Evolutionary conservation across 1,284 basidiomycete species (phyloP).

Genomic region (Malassezia furfur): DNA sequence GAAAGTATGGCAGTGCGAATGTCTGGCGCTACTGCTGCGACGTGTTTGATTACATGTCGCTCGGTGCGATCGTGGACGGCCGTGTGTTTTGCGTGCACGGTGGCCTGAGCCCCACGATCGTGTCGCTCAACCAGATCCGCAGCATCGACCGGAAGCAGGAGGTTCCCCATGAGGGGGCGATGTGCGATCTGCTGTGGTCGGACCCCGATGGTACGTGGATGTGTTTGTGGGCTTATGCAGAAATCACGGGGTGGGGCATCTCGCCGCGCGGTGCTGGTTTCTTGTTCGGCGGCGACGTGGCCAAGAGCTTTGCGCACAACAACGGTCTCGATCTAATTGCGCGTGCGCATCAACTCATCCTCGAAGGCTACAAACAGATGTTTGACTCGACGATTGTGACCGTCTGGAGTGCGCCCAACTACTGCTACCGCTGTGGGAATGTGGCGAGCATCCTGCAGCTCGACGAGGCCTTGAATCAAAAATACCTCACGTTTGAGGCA

Average conservation of each 20-base stretch:
- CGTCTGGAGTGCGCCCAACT: slow-evolving; percentile 97
- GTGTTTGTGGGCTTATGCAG: slow-evolving; percentile 15
- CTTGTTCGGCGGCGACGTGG: slow-evolving; percentile 86
- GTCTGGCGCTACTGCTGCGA: slow-evolving; percentile 99
- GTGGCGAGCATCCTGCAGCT: slow-evolving; percentile 42
- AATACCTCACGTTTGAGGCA: slow-evolving; percentile 42
- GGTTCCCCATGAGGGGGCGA: slow-evolving; percentile 96
- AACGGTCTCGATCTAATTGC: slow-evolving; percentile 93
- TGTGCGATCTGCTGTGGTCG: slow-evolving; percentile 98
- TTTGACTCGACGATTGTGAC: slow-evolving; percentile 92
- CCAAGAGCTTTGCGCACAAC: slow-evolving; percentile 74
- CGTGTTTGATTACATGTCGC: slow-evolving; percentile 89
- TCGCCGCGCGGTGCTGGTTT: slow-evolving; percentile 94
- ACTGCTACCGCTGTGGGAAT: slow-evolving; percentile 63
- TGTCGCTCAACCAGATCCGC: slow-evolving; percentile 57
- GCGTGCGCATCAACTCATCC: slow-evolving; percentile 85
- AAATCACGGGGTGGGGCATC: slow-evolving; percentile 60
- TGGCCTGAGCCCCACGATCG: slow-evolving; percentile 60
- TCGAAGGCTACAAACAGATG: slow-evolving; percentile 98
- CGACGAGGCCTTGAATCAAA: slow-evolving; percentile 44
- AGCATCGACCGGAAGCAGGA: slow-evolving; percentile 93
- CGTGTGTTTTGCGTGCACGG: slow-evolving; percentile 87
- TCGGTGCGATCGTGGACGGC: slow-evolving; percentile 90
- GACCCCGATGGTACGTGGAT: slow-evolving; percentile 75
- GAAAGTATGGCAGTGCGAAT: slow-evolving; percentile 88